phyloP scores from a whole-genome alignment of 768 basidiomycete genomes.

The Lactarius vividus region DNA sequence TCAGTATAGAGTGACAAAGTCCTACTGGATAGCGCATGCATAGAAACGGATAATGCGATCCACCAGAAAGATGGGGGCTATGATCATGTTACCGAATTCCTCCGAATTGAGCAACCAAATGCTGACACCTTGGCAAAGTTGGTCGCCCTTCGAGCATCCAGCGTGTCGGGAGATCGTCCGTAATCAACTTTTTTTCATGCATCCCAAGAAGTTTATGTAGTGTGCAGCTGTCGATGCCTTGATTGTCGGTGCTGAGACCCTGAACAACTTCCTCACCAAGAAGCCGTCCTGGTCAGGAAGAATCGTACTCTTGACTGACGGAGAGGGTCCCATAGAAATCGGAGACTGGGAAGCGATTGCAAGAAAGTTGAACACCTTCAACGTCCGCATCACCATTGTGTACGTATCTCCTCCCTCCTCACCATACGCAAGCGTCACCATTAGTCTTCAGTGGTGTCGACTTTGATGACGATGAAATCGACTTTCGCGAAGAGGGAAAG shows the following conservation, averaged over 20 bases:
- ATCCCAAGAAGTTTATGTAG: slow-evolving; percentile 5
- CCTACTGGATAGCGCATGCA: not conserved
- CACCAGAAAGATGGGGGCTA: slow-evolving; percentile 64
- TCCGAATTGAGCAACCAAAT: slow-evolving; percentile 66
- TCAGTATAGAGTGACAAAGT: not conserved
- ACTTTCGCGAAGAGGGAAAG: slow-evolving; percentile 66
- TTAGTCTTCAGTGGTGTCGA: slow-evolving; percentile 69
- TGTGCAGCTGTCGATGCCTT: slow-evolving; percentile 76
- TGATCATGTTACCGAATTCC: slow-evolving; percentile 67
- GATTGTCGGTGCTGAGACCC: slow-evolving; percentile 82
- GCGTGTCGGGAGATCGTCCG: slow-evolving; percentile 64
- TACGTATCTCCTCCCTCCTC: slow-evolving; percentile 37
- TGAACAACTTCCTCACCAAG: slow-evolving; percentile 58
- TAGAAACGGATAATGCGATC: slow-evolving; percentile 67
- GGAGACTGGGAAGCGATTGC: slow-evolving; percentile 74
- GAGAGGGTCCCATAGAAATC: slow-evolving; percentile 66
- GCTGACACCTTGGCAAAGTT: slow-evolving; percentile 63
- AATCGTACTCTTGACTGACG: slow-evolving; percentile 83
- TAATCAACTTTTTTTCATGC: slow-evolving; percentile 12
- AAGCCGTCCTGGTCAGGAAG: slow-evolving; percentile 87
- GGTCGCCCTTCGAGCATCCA: slow-evolving; percentile 55
- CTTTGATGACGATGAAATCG: slow-evolving; percentile 73
- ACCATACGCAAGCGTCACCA: slow-evolving; percentile 8
- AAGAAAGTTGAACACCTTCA: slow-evolving; percentile 57
- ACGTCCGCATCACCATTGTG: slow-evolving; percentile 69